Conservation (phyloP, 2,329 filamentous ascomycete species). For the Cladosporium sp. region DNA sequence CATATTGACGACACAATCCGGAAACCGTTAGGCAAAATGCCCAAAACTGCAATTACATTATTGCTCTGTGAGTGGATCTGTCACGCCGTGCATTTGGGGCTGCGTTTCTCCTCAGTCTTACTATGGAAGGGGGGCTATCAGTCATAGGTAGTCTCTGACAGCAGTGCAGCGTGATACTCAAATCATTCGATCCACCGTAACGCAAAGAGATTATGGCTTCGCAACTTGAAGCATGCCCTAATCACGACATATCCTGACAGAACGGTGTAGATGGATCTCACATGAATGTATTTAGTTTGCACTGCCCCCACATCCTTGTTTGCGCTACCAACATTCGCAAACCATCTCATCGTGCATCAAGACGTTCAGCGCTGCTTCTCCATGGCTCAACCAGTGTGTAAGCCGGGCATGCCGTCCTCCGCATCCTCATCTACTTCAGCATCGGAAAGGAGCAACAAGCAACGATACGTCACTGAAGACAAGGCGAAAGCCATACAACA, state of each 20-base stretch:
- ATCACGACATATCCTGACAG: neutral
- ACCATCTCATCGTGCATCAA: neutral
- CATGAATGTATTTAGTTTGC: neutral
- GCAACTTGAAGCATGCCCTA: neutral
- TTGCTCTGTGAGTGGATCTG: no score
- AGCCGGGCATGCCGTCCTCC: neutral
- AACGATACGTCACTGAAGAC: slow-evolving; percentile 21
- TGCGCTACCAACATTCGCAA: neutral
- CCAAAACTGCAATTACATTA: no score
- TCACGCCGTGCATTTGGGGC: no score
- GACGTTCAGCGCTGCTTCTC: neutral
- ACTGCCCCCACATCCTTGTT: neutral
- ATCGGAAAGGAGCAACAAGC: slow-evolving; percentile 1
- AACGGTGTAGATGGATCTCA: neutral
- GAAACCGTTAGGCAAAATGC: no score
- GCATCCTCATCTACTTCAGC: neutral
- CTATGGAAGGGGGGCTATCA: no score
- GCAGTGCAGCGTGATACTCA: neutral
- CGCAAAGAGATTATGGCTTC: neutral
- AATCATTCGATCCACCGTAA: neutral
- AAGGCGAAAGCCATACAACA: slow-evolving; percentile 25
- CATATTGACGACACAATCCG: no score
- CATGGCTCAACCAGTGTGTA: slow-evolving; percentile 1
- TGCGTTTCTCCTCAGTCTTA: no score
- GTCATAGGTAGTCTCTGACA: neutral